A percentile compares a stretch with the other conserved stretches of the same genome.
phyloP scores from a whole-genome alignment of 1,284 basidiomycete genomes.

The Cryptococcus sp. region DNA sequence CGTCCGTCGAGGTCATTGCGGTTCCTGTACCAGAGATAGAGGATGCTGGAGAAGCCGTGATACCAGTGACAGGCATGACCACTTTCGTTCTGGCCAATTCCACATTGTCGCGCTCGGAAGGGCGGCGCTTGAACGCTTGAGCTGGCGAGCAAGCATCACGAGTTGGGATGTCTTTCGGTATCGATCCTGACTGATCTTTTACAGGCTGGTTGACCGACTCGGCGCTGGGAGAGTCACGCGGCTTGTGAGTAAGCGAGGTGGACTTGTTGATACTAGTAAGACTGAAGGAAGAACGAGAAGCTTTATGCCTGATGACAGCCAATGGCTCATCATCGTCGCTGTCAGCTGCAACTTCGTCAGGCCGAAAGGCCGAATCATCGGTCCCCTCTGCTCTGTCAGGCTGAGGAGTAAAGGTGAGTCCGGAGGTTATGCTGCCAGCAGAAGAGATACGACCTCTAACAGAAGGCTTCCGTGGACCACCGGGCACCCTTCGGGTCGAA shows the following conservation, averaged over 20 bases:
- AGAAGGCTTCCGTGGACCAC: constrained; percentile 3
- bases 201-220: too few species aligned
- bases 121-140: too few species aligned
- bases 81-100: too few species aligned
- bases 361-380: too few species aligned
- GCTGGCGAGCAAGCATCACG: too few species aligned
- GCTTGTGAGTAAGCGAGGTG: neutral
- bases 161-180: too few species aligned
- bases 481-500: neutral
- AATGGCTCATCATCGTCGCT: constrained; percentile 25
- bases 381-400: constrained; percentile 18
- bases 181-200: too few species aligned
- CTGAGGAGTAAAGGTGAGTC: neutral
- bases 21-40: constrained; percentile 2
- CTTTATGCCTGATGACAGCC: constrained; percentile 3
- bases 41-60: constrained; percentile 20
- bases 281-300: constrained; percentile 11
- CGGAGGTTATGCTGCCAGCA: neutral
- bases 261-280: neutral
- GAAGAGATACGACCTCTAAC: neutral
- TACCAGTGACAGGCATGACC: neutral
- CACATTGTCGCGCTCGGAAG: too few species aligned
- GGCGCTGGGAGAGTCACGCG: too few species aligned
- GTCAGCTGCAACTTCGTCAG: constrained; percentile 7
- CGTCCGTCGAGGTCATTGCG: neutral